Evolutionary conservation across 208 protist species (phyloP).

Genomic region (Blechomonas ayalai): DNA sequence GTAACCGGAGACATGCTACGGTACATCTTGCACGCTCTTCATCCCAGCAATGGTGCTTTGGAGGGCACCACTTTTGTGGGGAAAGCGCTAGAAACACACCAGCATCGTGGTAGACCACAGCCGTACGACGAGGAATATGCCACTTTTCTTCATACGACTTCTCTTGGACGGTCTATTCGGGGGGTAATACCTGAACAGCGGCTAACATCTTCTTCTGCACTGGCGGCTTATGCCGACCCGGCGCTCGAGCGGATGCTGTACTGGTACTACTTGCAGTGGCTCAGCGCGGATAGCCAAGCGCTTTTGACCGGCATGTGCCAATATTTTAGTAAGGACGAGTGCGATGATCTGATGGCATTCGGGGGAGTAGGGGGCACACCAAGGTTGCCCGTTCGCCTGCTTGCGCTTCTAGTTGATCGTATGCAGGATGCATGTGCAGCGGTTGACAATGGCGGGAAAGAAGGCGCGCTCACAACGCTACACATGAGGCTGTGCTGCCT

Average conservation of each 20-base stretch:
- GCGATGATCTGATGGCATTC: no score
- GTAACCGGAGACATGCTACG: no score
- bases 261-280: not conserved
- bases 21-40: no score
- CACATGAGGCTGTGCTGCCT: no score
- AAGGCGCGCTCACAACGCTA: no score
- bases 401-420: conserved; percentile 12
- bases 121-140: not conserved
- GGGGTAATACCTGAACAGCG: not conserved
- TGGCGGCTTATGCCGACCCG: conserved; percentile 5
- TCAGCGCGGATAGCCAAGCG: no score
- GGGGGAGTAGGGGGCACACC: not conserved
- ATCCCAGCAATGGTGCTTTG: no score
- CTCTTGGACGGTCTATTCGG: not conserved
- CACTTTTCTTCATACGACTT: conserved; percentile 5
- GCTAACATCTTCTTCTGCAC: not conserved
- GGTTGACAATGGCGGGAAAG: not conserved
- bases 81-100: no score
- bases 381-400: conserved; percentile 5
- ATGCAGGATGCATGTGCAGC: conserved; percentile 5
- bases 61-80: no score
- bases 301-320: no score
- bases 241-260: conserved; percentile 8
- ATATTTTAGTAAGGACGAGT: no score
- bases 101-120: no score